Conservation (phyloP, 306 rosid genomes). For the Alnus glutinosa region DNA sequence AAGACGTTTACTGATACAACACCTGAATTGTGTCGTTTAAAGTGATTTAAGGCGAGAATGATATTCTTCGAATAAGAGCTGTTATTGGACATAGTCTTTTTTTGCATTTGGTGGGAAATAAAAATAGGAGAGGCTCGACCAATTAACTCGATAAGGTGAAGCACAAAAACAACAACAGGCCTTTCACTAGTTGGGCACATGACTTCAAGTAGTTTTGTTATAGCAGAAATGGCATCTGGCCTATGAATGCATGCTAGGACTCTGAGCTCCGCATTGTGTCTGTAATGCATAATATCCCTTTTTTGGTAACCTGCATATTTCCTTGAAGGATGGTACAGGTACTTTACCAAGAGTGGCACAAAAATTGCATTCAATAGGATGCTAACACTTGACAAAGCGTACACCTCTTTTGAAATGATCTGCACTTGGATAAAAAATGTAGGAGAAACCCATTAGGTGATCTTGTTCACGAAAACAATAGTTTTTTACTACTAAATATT, state of each 20-base stretch:
- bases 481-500: neutral
- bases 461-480: neutral
- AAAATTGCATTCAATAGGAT: conserved; percentile 29
- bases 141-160: conserved; percentile 54
- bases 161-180: conserved; percentile 37
- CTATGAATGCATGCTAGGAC: conserved; percentile 43
- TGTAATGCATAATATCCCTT: conserved; percentile 41
- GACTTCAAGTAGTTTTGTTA: conserved; percentile 37
- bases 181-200: conserved; percentile 37
- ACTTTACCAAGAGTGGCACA: conserved; percentile 39
- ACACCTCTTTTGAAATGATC: conserved; percentile 7
- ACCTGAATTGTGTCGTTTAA: conserved; percentile 25
- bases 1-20: conserved; percentile 25
- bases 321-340: conserved; percentile 52
- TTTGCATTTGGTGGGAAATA: conserved; percentile 40
- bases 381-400: conserved; percentile 18
- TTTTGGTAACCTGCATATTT: conserved; percentile 48
- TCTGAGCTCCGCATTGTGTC: conserved; percentile 30
- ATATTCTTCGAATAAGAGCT: conserved; percentile 51
- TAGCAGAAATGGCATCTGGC: conserved; percentile 31
- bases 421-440: conserved; percentile 22
- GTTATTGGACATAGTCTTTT: conserved; percentile 7
- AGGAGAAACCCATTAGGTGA: neutral
- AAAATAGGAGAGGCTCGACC: conserved; percentile 51
- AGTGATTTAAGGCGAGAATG: conserved; percentile 38